These are phyloP conservation scores for Avena atlantica DNA, from an alignment of 176 grass and related monocot species.

Conservation along the genomic window DNA sequence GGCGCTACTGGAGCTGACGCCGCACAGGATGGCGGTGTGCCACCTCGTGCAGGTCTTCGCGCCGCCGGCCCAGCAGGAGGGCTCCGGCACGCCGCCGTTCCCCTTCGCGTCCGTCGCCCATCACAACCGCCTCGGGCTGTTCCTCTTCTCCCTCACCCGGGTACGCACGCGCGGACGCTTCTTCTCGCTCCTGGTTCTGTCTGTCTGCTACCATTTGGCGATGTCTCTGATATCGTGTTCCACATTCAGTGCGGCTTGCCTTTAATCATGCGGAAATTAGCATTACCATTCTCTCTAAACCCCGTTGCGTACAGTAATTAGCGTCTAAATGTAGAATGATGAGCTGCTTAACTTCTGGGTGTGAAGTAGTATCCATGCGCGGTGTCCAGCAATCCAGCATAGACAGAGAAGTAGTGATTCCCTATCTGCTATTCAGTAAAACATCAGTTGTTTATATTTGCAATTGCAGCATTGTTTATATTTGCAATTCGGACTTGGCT, in stretches of 20 bases:
- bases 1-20: slow-evolving; percentile 72
- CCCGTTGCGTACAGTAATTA: neutral
- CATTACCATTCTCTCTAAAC: neutral
- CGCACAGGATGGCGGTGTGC: slow-evolving; percentile 85
- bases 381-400: too few species aligned
- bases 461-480: neutral
- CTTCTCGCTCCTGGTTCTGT: neutral
- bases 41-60: slow-evolving; percentile 86
- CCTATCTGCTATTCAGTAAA: neutral
- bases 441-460: neutral
- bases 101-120: slow-evolving; percentile 69
- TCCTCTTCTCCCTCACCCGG: slow-evolving; percentile 78
- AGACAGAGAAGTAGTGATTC: neutral
- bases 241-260: neutral
- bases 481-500: neutral
- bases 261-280: too few species aligned
- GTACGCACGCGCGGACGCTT: slow-evolving; percentile 30
- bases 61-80: slow-evolving; percentile 47
- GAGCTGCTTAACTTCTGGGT: neutral
- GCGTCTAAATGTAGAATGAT: neutral
- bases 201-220: neutral
- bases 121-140: slow-evolving; percentile 86
- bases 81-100: slow-evolving; percentile 47
- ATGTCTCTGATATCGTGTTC: neutral
- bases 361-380: neutral